phyloP scores from a whole-genome alignment of 129 eudicot genomes.

The Escallonia herrerae region DNA sequence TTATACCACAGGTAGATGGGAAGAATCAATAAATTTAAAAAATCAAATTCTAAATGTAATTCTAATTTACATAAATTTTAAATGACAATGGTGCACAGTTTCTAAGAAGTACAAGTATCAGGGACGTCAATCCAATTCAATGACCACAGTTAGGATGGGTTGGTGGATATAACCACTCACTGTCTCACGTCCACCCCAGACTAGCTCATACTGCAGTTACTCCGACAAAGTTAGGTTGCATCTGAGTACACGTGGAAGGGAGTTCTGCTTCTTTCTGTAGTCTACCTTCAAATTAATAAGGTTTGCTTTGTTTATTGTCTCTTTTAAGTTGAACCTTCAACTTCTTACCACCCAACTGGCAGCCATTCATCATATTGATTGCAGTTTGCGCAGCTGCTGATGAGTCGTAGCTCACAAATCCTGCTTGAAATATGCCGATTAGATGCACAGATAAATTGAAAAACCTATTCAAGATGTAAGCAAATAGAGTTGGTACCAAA shows the following conservation, averaged over 20 bases:
- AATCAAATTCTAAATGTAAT: constrained; percentile 44
- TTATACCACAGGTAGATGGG: constrained; percentile 14
- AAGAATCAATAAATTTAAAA: constrained; percentile 75
- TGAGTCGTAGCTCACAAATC: constrained; percentile 91
- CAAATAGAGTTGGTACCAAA: constrained; percentile 50
- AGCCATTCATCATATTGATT: constrained; percentile 83
- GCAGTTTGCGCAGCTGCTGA: constrained; percentile 85
- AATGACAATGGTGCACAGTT: constrained; percentile 36
- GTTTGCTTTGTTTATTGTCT: constrained; percentile 77
- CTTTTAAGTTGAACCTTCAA: constrained; percentile 95
- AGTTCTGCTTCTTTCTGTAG: constrained; percentile 30
- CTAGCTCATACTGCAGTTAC: constrained; percentile 26
- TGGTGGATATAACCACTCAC: constrained; percentile 14
- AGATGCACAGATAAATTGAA: constrained; percentile 3
- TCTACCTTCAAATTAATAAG: constrained; percentile 55
- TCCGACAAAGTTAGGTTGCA: constrained; percentile 26
- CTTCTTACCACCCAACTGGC: constrained; percentile 89
- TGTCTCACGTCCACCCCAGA: constrained; percentile 32
- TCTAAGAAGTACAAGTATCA: constrained; percentile 57
- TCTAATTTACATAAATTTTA: constrained; percentile 57
- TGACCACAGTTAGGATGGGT: constrained; percentile 32
- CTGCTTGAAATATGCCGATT: constrained; percentile 32
- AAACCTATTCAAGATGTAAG: background rate
- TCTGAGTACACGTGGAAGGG: constrained; percentile 28
- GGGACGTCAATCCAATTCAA: constrained; percentile 29